Percentiles rank a stretch among this genome's conserved stretches.
These are phyloP conservation scores for Biscogniauxia mediterranea DNA, from an alignment of 2,329 filamentous ascomycete genomes.

Conservation along the genomic window DNA sequence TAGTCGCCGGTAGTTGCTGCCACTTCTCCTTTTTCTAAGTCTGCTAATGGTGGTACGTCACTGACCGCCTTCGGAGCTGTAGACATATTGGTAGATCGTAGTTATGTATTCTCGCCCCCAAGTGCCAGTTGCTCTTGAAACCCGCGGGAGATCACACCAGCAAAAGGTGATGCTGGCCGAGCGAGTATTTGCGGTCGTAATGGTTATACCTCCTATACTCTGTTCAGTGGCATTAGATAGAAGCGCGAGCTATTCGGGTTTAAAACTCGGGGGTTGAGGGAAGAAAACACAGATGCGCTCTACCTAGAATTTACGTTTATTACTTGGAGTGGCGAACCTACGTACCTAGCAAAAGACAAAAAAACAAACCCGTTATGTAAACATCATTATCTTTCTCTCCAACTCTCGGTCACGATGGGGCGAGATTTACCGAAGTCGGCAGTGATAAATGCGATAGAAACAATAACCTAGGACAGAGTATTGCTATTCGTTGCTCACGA, in stretches of 20 bases:
- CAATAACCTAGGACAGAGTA: background rate
- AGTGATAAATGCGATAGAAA: background rate
- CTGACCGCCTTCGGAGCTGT: background rate
- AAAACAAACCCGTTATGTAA: background rate
- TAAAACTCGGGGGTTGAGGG: background rate
- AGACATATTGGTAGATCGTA: background rate
- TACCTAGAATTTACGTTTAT: background rate
- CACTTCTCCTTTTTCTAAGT: background rate
- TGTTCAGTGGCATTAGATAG: background rate
- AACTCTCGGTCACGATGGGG: background rate
- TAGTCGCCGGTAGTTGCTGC: background rate
- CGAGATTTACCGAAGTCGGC: background rate
- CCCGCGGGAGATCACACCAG: background rate
- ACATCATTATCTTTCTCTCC: background rate
- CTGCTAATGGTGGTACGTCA: background rate
- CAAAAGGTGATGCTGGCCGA: background rate
- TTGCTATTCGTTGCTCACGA: background rate
- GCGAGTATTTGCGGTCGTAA: background rate
- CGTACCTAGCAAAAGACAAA: too few relatives aligned
- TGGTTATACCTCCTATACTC: background rate
- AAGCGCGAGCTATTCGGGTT: background rate
- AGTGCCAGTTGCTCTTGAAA: background rate
- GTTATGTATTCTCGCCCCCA: too few relatives aligned
- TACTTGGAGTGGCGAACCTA: background rate
- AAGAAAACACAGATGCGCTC: background rate